These are phyloP conservation scores for Mycena capillaripes DNA, from an alignment of 768 basidiomycete species.

Conservation along the genomic window DNA sequence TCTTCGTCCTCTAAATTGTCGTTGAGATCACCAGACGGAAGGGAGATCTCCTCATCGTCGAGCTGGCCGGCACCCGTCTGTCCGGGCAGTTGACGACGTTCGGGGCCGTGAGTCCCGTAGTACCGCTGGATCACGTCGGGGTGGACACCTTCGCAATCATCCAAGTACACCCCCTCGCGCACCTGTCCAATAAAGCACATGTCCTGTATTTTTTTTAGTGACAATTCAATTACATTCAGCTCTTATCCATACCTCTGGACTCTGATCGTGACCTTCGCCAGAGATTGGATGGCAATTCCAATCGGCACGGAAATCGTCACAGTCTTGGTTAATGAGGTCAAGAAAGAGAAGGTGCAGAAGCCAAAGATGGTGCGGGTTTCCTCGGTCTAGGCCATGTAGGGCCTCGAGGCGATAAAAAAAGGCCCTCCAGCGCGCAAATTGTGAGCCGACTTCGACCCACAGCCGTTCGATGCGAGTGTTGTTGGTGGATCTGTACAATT, in stretches of 20 bases:
- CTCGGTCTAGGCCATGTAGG: not conserved
- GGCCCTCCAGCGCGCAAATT: constrained; percentile 23
- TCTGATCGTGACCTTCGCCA: constrained; percentile 30
- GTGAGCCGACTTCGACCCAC: constrained; percentile 27
- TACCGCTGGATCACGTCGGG: not conserved
- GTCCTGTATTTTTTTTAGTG: not conserved
- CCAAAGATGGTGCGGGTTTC: constrained; percentile 17
- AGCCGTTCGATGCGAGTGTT: constrained; percentile 23
- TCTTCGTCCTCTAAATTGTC: not conserved
- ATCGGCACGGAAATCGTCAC: constrained; percentile 28
- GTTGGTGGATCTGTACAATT: constrained; percentile 9
- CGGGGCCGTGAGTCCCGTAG: constrained; percentile 25
- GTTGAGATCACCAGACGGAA: not conserved
- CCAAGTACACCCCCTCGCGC: constrained; percentile 10
- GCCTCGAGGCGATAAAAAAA: constrained; percentile 23
- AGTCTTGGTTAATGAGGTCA: constrained; percentile 21
- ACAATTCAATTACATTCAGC: not conserved
- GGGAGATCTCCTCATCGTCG: not conserved
- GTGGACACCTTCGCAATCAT: constrained; percentile 21
- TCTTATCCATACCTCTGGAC: constrained; percentile 14
- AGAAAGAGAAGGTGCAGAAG: constrained; percentile 22
- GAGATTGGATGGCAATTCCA: constrained; percentile 39
- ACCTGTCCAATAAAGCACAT: constrained; percentile 15
- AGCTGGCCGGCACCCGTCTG: constrained; percentile 29
- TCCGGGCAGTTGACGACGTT: not conserved